These are phyloP conservation scores for Candida labiduridarum DNA, from an alignment of 1,139 yeast species.

Conservation along the genomic window DNA sequence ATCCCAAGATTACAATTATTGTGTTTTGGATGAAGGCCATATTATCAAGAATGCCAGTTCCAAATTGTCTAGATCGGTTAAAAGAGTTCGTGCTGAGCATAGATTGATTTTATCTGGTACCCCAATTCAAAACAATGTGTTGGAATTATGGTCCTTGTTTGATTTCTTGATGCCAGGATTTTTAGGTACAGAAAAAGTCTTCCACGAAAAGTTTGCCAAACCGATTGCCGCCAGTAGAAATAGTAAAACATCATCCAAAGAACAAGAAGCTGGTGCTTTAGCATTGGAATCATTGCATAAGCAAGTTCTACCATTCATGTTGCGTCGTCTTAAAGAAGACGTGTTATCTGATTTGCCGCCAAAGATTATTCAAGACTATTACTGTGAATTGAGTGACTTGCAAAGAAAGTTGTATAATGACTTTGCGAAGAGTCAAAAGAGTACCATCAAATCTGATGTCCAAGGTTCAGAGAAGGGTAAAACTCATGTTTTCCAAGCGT, in stretches of 20 bases:
- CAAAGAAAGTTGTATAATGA: slow-evolving; percentile 88
- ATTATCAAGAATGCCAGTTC: slow-evolving; percentile 91
- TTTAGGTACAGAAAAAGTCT: slow-evolving; percentile 90
- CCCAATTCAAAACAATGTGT: slow-evolving; percentile 95
- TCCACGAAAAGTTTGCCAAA: slow-evolving; percentile 93
- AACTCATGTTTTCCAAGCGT: slow-evolving; percentile 95
- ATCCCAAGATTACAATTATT: slow-evolving; percentile 78
- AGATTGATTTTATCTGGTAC: slow-evolving; percentile 92
- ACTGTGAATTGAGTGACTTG: slow-evolving; percentile 90
- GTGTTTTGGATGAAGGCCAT: slow-evolving; percentile 98
- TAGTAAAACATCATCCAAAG: slow-evolving; percentile 87
- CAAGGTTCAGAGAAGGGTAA: slow-evolving; percentile 52
- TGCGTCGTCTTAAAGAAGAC: slow-evolving; percentile 94
- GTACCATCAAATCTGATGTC: slow-evolving; percentile 67
- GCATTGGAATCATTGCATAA: slow-evolving; percentile 96
- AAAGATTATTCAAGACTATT: slow-evolving; percentile 95
- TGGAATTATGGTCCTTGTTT: slow-evolving; percentile 95
- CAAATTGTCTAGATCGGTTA: slow-evolving; percentile 86
- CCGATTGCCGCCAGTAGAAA: slow-evolving; percentile 96
- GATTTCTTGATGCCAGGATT: slow-evolving; percentile 99
- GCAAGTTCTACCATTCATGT: slow-evolving; percentile 94
- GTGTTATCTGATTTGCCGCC: slow-evolving; percentile 97
- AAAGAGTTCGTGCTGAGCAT: slow-evolving; percentile 81
- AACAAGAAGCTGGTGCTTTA: slow-evolving; percentile 95
- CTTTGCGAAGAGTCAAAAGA: slow-evolving; percentile 86